Conservation (phyloP, 352 stramenopile species). For the Globisporangium recalcitrans region DNA sequence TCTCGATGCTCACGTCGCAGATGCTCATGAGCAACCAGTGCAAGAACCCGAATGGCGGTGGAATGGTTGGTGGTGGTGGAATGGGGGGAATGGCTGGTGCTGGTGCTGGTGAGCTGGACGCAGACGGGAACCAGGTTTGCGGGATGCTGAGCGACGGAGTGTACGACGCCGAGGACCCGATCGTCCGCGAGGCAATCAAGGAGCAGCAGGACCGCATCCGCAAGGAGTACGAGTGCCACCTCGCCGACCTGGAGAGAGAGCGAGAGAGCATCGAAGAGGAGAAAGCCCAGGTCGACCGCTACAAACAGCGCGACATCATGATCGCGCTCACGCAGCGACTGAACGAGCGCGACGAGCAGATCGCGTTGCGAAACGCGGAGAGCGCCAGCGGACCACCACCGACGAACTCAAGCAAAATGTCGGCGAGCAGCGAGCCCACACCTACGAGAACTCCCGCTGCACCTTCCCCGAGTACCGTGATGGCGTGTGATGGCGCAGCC, state of each 20-base stretch:
- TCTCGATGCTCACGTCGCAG: slow-evolving; percentile 89
- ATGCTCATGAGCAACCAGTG: slow-evolving; percentile 87
- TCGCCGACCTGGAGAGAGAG: slow-evolving; percentile 92
- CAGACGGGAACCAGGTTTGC: slow-evolving; percentile 12
- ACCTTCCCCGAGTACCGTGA: neutral
- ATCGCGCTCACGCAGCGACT: slow-evolving; percentile 93
- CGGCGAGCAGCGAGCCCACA: slow-evolving; percentile 14
- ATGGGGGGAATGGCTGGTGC: neutral
- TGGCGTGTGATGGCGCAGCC: neutral
- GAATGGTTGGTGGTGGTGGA: neutral
- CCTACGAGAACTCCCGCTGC: slow-evolving; percentile 5
- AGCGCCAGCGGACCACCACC: slow-evolving; percentile 12
- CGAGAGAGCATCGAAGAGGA: slow-evolving; percentile 92
- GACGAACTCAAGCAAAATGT: slow-evolving; percentile 18
- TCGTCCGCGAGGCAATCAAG: slow-evolving; percentile 80
- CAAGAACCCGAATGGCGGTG: slow-evolving; percentile 4
- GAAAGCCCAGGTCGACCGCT: slow-evolving; percentile 93
- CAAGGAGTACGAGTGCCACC: slow-evolving; percentile 87
- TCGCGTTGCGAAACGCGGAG: slow-evolving; percentile 89
- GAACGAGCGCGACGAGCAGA: slow-evolving; percentile 95
- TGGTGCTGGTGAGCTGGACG: slow-evolving; percentile 12
- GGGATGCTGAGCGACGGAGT: slow-evolving; percentile 11
- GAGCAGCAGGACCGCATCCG: slow-evolving; percentile 89
- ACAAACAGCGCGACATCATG: slow-evolving; percentile 97
- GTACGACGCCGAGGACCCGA: slow-evolving; percentile 66